These are phyloP conservation scores for Aspergillus terreus DNA, from an alignment of 2,329 filamentous ascomycete species.

Conservation along the genomic window DNA sequence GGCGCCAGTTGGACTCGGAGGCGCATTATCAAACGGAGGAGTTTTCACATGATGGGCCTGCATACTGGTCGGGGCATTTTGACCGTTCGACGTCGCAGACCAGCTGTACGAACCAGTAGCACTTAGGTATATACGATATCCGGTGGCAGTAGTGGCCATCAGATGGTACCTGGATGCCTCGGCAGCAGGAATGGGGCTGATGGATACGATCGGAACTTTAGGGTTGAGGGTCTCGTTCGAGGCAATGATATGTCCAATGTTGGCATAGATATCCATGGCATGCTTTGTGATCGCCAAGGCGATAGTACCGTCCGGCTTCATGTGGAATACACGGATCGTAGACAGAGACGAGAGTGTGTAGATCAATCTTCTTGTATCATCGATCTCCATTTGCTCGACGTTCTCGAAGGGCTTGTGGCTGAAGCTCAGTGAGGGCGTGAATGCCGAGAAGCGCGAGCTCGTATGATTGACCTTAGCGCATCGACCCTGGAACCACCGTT, in stretches of 20 bases:
- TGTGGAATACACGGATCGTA: slow-evolving; percentile 86
- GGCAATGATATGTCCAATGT: slow-evolving; percentile 81
- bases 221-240: slow-evolving; percentile 68
- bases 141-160: slow-evolving; percentile 84
- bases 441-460: slow-evolving; percentile 66
- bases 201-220: slow-evolving; percentile 71
- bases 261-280: slow-evolving; percentile 52
- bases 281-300: slow-evolving; percentile 55
- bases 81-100: slow-evolving; percentile 54
- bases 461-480: slow-evolving; percentile 89
- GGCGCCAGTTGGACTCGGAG: slow-evolving; percentile 24
- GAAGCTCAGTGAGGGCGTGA: slow-evolving; percentile 40
- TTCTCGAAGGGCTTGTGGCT: slow-evolving; percentile 53
- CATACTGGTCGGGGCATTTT: slow-evolving; percentile 83
- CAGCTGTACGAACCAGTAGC: slow-evolving; percentile 69
- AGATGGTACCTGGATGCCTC: slow-evolving; percentile 82
- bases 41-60: slow-evolving; percentile 97
- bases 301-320: slow-evolving; percentile 59
- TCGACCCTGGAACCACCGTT: slow-evolving; percentile 89
- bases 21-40: slow-evolving; percentile 57
- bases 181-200: slow-evolving; percentile 79
- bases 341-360: slow-evolving; percentile 88
- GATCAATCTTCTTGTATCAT: slow-evolving; percentile 81
- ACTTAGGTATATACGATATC: slow-evolving; percentile 87
- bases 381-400: slow-evolving; percentile 76